Evolutionary conservation across 345 rosid species (phyloP).

Genomic region (Citropsis articulata): DNA sequence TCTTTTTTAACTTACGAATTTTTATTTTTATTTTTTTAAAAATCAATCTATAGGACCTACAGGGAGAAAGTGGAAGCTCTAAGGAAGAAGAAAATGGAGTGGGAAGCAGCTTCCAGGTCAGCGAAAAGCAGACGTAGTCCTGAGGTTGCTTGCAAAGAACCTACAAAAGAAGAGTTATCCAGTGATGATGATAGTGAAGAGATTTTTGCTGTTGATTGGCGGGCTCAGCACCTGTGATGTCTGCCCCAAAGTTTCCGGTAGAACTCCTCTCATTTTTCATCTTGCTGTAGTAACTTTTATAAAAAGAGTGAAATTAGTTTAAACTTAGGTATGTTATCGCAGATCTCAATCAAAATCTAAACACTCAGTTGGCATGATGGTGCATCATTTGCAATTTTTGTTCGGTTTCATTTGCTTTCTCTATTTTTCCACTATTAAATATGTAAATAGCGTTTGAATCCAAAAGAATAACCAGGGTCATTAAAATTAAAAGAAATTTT

Average conservation of each 20-base stretch:
- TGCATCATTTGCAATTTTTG: too few relatives aligned
- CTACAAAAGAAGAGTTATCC: constrained; percentile 45
- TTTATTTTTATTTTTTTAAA: background rate
- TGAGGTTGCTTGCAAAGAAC: constrained; percentile 30
- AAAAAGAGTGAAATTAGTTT: background rate
- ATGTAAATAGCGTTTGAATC: background rate
- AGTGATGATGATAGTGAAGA: constrained; percentile 67
- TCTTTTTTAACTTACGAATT: background rate
- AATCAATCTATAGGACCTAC: constrained; percentile 40
- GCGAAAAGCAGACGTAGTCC: constrained; percentile 50
- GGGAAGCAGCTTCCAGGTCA: constrained; percentile 48
- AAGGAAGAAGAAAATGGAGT: constrained; percentile 66
- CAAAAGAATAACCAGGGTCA: background rate
- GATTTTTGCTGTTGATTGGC: constrained; percentile 82
- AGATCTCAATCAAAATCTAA: background rate
- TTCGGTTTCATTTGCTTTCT: background rate
- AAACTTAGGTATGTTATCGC: background rate
- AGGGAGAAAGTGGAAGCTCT: constrained; percentile 64
- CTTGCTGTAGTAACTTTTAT: background rate
- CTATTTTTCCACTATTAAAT: background rate
- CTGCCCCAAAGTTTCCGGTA: background rate
- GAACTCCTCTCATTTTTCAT: background rate
- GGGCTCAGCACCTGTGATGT: constrained; percentile 84
- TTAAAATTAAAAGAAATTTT: background rate
- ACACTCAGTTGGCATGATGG: too few relatives aligned